Evolutionary conservation across 345 rosid species (phyloP).

Genomic region (Lepidium didymum): DNA sequence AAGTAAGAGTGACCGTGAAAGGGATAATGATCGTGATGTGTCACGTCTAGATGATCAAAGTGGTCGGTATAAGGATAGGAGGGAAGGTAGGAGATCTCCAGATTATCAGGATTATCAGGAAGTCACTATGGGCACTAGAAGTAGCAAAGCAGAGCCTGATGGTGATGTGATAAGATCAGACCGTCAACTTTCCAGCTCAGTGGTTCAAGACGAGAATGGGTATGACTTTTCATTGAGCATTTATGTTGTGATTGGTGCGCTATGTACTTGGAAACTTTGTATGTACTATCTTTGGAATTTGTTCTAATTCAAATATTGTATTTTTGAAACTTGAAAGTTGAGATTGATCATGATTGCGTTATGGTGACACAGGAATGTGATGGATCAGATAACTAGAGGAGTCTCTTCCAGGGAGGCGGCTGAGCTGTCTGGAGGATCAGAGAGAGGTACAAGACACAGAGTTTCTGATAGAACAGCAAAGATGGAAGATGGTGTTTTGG

Average conservation of each 20-base stretch:
- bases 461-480: slow-evolving; percentile 47
- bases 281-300: neutral
- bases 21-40: slow-evolving; percentile 42
- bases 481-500: slow-evolving; percentile 56
- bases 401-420: slow-evolving; percentile 45
- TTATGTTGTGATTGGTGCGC: neutral
- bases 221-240: slow-evolving; percentile 14
- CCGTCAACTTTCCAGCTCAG: slow-evolving; percentile 54
- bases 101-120: slow-evolving; percentile 55
- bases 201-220: slow-evolving; percentile 65
- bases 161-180: slow-evolving; percentile 61
- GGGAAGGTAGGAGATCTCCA: slow-evolving; percentile 65
- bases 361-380: slow-evolving; percentile 39
- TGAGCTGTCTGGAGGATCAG: slow-evolving; percentile 49
- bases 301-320: neutral
- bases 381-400: slow-evolving; percentile 51
- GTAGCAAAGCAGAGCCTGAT: slow-evolving; percentile 55
- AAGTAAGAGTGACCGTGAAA: slow-evolving; percentile 27
- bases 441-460: slow-evolving; percentile 54
- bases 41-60: slow-evolving; percentile 43
- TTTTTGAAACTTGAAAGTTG: neutral
- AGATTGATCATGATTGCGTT: slow-evolving; percentile 9
- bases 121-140: slow-evolving; percentile 37
- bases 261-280: neutral
- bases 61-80: slow-evolving; percentile 50